phyloP scores from a whole-genome alignment of 805 yeast species.

The Candida stauntonica region DNA sequence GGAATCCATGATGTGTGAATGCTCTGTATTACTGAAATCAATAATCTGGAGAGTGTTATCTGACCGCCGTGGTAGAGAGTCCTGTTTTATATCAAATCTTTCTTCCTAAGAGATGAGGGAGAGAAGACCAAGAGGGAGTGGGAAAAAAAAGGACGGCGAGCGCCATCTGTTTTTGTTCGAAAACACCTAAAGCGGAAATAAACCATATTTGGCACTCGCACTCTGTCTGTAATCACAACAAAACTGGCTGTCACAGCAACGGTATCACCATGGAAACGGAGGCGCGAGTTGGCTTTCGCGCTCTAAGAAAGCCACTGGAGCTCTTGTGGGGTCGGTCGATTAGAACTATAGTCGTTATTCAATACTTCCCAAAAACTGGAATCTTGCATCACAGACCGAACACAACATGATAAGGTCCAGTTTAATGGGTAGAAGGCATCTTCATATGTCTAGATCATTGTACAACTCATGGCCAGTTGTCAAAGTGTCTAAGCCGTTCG shows the following conservation, averaged over 20 bases:
- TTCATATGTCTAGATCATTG: not conserved
- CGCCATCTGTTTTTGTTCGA: conserved; percentile 5
- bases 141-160: not conserved
- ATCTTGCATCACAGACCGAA: no score
- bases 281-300: no score
- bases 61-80: not conserved
- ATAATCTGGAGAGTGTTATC: not conserved
- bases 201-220: conserved; percentile 26
- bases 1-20: conserved; percentile 51
- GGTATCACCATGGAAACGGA: no score
- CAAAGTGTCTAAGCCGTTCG: conserved; percentile 37
- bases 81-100: not conserved
- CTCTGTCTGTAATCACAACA: conserved; percentile 38
- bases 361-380: no score
- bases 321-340: no score
- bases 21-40: not conserved
- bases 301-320: no score
- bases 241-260: conserved; percentile 2
- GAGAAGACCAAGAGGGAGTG: not conserved
- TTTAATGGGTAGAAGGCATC: no score
- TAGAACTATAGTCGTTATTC: no score
- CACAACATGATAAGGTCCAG: no score
- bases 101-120: not conserved
- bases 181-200: conserved; percentile 10
- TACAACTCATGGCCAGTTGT: conserved; percentile 1